Conservation (phyloP, 257 asterid species). For the Verbena officinalis region DNA sequence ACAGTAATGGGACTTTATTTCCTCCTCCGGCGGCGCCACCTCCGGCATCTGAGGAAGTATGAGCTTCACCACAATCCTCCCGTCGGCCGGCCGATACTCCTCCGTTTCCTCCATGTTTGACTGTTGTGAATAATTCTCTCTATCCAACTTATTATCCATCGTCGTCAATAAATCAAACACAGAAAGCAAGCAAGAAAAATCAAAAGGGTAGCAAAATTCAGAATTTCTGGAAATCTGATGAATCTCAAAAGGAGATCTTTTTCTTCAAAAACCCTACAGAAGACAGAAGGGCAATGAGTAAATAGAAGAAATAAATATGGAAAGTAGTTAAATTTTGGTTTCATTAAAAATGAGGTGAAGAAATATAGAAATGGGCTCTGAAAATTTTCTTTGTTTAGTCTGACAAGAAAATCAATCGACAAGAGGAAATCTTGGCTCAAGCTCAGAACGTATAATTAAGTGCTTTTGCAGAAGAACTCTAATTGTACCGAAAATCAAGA, state of each 20-base stretch:
- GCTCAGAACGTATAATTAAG: background rate
- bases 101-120: background rate
- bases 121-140: background rate
- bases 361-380: too few species aligned
- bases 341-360: background rate
- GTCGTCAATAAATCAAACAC: background rate
- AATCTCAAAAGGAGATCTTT: background rate
- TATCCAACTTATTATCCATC: background rate
- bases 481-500: background rate
- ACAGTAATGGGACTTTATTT: conserved; percentile 40
- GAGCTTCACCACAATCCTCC: conserved; percentile 5
- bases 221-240: background rate
- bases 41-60: conserved; percentile 4
- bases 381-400: background rate
- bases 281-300: conserved; percentile 27
- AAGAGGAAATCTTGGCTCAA: conserved; percentile 18
- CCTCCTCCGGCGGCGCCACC: background rate
- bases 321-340: conserved; percentile 14
- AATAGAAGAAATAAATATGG: conserved; percentile 28
- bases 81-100: background rate
- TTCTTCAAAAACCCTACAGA: conserved; percentile 34
- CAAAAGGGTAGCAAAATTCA: background rate
- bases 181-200: background rate
- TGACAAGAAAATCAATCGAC: conserved; percentile 25
- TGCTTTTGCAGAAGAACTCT: too few species aligned